These are phyloP conservation scores for Cordyceps fumosorosea DNA, from an alignment of 2,329 filamentous ascomycete species.

Conservation along the genomic window DNA sequence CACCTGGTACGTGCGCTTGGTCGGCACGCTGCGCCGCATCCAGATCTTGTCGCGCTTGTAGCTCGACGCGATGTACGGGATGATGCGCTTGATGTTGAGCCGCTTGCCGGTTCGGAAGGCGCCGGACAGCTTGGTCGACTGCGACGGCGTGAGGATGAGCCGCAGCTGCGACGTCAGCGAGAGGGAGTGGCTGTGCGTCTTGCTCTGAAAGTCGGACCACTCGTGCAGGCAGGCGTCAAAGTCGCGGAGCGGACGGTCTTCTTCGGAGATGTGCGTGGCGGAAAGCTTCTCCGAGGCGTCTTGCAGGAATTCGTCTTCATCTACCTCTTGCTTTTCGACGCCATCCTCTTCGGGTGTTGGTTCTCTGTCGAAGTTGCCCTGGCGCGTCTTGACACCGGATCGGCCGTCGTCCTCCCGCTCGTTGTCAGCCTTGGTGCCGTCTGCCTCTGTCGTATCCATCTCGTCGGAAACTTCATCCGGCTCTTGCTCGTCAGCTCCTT, in stretches of 20 bases:
- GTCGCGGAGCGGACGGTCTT: slow-evolving; percentile 37
- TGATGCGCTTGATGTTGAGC: slow-evolving; percentile 98
- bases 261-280: slow-evolving; percentile 60
- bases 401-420: slow-evolving; percentile 47
- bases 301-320: slow-evolving; percentile 42
- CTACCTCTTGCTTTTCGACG: slow-evolving; percentile 36
- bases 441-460: slow-evolving; percentile 33
- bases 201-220: slow-evolving; percentile 79
- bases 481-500: slow-evolving; percentile 43
- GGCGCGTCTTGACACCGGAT: slow-evolving; percentile 53
- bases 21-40: slow-evolving; percentile 90
- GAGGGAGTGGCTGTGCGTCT: slow-evolving; percentile 79
- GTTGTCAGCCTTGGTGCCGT: slow-evolving; percentile 30
- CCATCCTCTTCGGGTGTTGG: slow-evolving; percentile 35
- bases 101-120: slow-evolving; percentile 97
- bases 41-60: slow-evolving; percentile 99
- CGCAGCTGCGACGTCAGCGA: slow-evolving; percentile 90
- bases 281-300: slow-evolving; percentile 59
- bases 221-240: slow-evolving; percentile 58
- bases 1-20: slow-evolving; percentile 93
- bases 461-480: slow-evolving; percentile 38
- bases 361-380: slow-evolving; percentile 52
- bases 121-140: slow-evolving; percentile 91
- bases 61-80: slow-evolving; percentile 95
- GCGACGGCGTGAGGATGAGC: slow-evolving; percentile 87